These are phyloP conservation scores for Stephania cephalantha DNA, from an alignment of 164 flowering plant genomes.

Conservation along the genomic window DNA sequence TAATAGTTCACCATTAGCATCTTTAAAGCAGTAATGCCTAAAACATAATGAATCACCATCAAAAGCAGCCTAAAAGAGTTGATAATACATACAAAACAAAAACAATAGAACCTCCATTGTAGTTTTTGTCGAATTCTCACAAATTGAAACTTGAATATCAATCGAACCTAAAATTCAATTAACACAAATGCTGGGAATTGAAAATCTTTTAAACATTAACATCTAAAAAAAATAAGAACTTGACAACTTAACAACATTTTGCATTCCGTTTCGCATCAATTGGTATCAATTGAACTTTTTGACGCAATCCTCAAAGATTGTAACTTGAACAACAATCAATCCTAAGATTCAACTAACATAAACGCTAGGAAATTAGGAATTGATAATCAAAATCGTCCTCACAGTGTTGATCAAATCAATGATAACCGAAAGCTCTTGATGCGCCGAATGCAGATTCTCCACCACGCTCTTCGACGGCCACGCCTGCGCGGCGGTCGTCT, in stretches of 20 bases:
- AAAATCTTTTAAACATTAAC: too few relatives aligned
- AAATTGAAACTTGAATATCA: background rate
- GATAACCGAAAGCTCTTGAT: constrained; percentile 87
- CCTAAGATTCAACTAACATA: background rate
- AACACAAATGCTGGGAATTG: too few relatives aligned
- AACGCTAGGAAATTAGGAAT: background rate
- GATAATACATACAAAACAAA: background rate
- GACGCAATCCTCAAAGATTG: background rate
- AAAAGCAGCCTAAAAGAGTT: too few relatives aligned
- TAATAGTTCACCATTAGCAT: background rate
- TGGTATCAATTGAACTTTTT: background rate
- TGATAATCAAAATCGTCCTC: constrained; percentile 11
- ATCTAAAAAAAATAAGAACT: too few relatives aligned
- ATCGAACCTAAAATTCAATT: background rate
- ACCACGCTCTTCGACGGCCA: constrained; percentile 88
- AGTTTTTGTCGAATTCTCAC: background rate
- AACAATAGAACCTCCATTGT: background rate
- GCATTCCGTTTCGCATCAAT: too few relatives aligned
- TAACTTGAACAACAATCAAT: background rate
- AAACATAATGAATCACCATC: too few relatives aligned
- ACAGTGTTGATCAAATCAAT: constrained; percentile 86
- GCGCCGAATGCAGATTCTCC: constrained; percentile 81
- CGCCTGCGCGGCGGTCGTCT: constrained; percentile 29
- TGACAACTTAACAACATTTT: too few relatives aligned
- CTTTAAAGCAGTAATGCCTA: background rate